phyloP scores from a whole-genome alignment of 2,329 filamentous ascomycete genomes.

The Trichophyton schoenleinii region DNA sequence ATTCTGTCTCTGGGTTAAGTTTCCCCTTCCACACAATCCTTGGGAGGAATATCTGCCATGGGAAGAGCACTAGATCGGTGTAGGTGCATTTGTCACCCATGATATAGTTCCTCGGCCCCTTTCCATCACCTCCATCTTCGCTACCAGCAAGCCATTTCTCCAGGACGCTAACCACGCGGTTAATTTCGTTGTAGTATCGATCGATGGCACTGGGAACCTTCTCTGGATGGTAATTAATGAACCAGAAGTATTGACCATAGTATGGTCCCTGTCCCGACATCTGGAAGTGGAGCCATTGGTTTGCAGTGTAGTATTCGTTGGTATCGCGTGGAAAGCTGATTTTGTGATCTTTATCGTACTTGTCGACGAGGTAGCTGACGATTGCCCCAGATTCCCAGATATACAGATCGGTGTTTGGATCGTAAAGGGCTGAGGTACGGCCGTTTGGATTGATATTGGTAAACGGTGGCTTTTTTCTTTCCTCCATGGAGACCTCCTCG shows the following conservation, averaged over 20 bases:
- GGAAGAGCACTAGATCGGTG: slow-evolving; percentile 30
- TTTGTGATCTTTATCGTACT: slow-evolving; percentile 34
- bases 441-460: slow-evolving; percentile 21
- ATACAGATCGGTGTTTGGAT: slow-evolving; percentile 35
- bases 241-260: slow-evolving; percentile 33
- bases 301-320: slow-evolving; percentile 24
- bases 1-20: slow-evolving; percentile 8
- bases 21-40: neutral
- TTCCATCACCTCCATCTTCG: slow-evolving; percentile 7
- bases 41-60: slow-evolving; percentile 8
- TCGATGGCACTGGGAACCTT: slow-evolving; percentile 35
- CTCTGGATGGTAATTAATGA: slow-evolving; percentile 28
- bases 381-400: slow-evolving; percentile 42
- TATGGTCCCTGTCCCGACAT: slow-evolving; percentile 24
- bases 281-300: slow-evolving; percentile 37
- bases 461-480: slow-evolving; percentile 12
- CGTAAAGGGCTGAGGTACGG: slow-evolving; percentile 30
- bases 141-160: slow-evolving; percentile 26
- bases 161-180: slow-evolving; percentile 36
- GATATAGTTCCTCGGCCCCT: slow-evolving; percentile 24
- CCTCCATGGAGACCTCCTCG: neutral
- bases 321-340: slow-evolving; percentile 29
- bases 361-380: slow-evolving; percentile 33
- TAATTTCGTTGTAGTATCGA: slow-evolving; percentile 38
- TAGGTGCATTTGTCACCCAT: slow-evolving; percentile 34